Base-by-base conservation (phyloP, 129 eudicot genomes). In the Kitagawia praeruptora region DNA sequence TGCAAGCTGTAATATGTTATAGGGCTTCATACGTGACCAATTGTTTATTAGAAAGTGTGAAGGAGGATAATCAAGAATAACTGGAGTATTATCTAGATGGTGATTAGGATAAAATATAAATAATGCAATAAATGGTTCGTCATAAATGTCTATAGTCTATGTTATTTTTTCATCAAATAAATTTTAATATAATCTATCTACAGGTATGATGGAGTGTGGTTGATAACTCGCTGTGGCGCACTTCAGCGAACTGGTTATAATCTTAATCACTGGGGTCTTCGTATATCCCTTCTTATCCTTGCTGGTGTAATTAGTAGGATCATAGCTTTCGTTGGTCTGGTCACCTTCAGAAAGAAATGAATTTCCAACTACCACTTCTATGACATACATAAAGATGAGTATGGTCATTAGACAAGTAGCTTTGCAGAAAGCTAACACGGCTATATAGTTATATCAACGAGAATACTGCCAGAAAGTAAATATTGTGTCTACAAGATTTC, bases 131-230 rank as follows among this genome's bases (percentile, higher is more conserved):
- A 34, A 67, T 67, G 14, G 41, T 67, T 27, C 10, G 2, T 31
- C 14, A 14, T 15, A 27, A 12, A 31, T 70, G 23, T 70, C 15
- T 19, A 15, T 39, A 38, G 4, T 37, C 8, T 39, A 7, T 38
- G 19, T 5, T 34, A 70, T 70, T 37, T 38, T 39, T 37, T 39
- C 25, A 19, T 70, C 14, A 39, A 70, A 39, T 18, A 23, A 16
- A 3, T 18, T 6, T 70, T 11, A 70, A 7, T 6, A 10, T 2
- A 6, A 12, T 63, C 27, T n/a, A 39, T n/a, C n/a, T 77, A 56
- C 86, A 83, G 86, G 49, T 83, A 78, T 16, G 54, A 64, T 67
- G 86, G 83, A 18, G 83, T 83, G 31, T 79, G 83, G 83, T 67
- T 83, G 39, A 83, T 83, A 15, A 77, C 77, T 64, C 70, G 85